Percentiles rank a stretch among this genome's conserved stretches.
phyloP scores from a whole-genome alignment of 345 rosid genomes.

The Turnera subulata region DNA sequence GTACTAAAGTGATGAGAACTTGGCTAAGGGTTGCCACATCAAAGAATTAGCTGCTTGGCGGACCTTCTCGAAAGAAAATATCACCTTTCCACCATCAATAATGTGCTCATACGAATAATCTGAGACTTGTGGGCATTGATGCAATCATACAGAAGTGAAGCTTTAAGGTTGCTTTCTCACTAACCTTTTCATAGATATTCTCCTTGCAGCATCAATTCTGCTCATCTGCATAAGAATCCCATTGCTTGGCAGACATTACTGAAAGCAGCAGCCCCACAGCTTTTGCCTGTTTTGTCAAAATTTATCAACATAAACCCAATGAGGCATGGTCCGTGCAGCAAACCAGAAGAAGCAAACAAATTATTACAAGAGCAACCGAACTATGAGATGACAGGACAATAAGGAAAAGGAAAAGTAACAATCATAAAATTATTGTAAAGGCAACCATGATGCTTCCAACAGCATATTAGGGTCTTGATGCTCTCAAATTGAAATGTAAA shows the following conservation, averaged over 20 bases:
- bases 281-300: conserved; percentile 9
- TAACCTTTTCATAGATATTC: conserved; percentile 34
- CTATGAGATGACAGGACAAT: conserved; percentile 8
- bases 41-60: conserved; percentile 15
- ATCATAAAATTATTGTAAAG: background rate
- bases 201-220: conserved; percentile 41
- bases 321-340: conserved; percentile 22
- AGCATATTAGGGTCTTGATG: no score
- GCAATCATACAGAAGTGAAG: conserved; percentile 38
- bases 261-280: conserved; percentile 24
- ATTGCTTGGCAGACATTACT: conserved; percentile 16
- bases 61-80: conserved; percentile 13
- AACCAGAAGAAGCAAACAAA: conserved; percentile 15
- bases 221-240: conserved; percentile 30
- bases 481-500: no score
- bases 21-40: conserved; percentile 11
- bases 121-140: conserved; percentile 31
- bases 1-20: no score
- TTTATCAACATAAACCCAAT: conserved; percentile 23
- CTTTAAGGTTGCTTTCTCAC: conserved; percentile 36
- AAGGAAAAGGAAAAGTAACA: conserved; percentile 9
- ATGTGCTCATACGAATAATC: conserved; percentile 32
- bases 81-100: conserved; percentile 11
- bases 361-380: no score
- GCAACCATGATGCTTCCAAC: no score